phyloP scores from a whole-genome alignment of 164 flowering plant species.

The Aristolochia contorta region DNA sequence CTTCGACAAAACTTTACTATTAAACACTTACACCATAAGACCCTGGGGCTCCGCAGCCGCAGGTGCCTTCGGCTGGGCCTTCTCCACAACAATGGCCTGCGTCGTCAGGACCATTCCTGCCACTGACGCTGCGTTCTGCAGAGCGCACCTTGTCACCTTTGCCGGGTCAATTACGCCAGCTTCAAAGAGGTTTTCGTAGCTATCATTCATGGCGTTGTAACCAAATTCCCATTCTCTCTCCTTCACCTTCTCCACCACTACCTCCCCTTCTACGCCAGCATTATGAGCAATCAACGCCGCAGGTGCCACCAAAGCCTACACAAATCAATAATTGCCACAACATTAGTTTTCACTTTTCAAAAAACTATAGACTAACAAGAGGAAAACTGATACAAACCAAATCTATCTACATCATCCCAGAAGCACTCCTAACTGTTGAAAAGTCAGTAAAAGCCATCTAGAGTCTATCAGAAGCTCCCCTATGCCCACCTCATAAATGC shows the following conservation, averaged over 20 bases:
- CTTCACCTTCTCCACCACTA: conserved; percentile 93
- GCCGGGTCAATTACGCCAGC: conserved; percentile 99
- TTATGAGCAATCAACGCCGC: conserved; percentile 90
- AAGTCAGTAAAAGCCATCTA: too few species aligned
- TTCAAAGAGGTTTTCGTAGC: conserved; percentile 68
- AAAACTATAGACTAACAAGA: too few species aligned
- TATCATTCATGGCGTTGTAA: conserved; percentile 92
- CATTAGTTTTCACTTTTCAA: too few species aligned
- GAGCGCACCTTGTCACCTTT: conserved; percentile 86
- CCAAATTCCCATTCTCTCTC: conserved; percentile 85
- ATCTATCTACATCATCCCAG: too few species aligned
- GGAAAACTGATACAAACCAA: too few species aligned
- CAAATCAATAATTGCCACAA: too few species aligned
- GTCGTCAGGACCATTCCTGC: conserved; percentile 99
- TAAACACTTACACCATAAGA: conserved; percentile 26
- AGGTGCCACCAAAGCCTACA: conserved; percentile 86
- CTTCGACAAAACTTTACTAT: neutral
- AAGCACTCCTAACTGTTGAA: too few species aligned
- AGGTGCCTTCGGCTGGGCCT: conserved; percentile 56
- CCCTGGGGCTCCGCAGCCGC: conserved; percentile 60
- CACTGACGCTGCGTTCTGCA: conserved; percentile 94
- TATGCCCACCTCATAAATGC: too few species aligned
- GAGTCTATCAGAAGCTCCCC: too few species aligned
- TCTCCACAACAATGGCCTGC: conserved; percentile 96
- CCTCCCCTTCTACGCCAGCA: conserved; percentile 98